These are phyloP conservation scores for Hyaloscypha variabilis DNA, from an alignment of 495 filamentous ascomycete genomes.

Conservation along the genomic window DNA sequence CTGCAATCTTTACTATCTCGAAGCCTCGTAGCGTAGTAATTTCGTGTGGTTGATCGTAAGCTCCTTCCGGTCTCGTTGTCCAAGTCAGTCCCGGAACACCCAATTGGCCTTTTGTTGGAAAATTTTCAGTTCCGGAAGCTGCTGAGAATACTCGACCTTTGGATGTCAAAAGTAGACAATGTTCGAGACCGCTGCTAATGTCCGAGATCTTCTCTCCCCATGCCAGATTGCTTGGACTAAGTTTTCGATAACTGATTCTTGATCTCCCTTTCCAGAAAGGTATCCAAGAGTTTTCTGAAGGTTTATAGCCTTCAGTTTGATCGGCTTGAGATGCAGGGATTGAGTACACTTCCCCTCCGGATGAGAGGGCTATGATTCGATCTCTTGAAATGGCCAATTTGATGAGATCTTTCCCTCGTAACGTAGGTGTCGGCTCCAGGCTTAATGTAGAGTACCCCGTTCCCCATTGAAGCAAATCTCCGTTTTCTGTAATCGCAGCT, in stretches of 20 bases:
- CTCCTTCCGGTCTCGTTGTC: slow-evolving; percentile 73
- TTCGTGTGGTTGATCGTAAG: slow-evolving; percentile 81
- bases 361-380: slow-evolving; percentile 78
- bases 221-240: slow-evolving; percentile 66
- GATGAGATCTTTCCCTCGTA: slow-evolving; percentile 79
- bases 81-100: slow-evolving; percentile 83
- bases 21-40: slow-evolving; percentile 62
- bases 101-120: slow-evolving; percentile 82
- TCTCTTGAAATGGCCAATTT: slow-evolving; percentile 76
- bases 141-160: slow-evolving; percentile 84
- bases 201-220: slow-evolving; percentile 76
- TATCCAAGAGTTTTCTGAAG: slow-evolving; percentile 68
- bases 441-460: slow-evolving; percentile 63
- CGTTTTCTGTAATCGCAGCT: slow-evolving; percentile 86
- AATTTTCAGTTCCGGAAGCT: slow-evolving; percentile 74
- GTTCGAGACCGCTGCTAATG: slow-evolving; percentile 78
- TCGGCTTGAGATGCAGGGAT: slow-evolving; percentile 75
- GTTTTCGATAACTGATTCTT: slow-evolving; percentile 66
- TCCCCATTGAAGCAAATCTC: slow-evolving; percentile 93
- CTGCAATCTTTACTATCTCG: slow-evolving; percentile 70
- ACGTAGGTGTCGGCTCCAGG: slow-evolving; percentile 61
- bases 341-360: slow-evolving; percentile 82
- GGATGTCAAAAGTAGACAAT: slow-evolving; percentile 83
- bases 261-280: slow-evolving; percentile 68
- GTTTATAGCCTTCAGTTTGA: slow-evolving; percentile 65